Percentiles rank a stretch among this genome's conserved stretches.
phyloP scores from a whole-genome alignment of 177 flowering plant species.

The Vitis hybrid region DNA sequence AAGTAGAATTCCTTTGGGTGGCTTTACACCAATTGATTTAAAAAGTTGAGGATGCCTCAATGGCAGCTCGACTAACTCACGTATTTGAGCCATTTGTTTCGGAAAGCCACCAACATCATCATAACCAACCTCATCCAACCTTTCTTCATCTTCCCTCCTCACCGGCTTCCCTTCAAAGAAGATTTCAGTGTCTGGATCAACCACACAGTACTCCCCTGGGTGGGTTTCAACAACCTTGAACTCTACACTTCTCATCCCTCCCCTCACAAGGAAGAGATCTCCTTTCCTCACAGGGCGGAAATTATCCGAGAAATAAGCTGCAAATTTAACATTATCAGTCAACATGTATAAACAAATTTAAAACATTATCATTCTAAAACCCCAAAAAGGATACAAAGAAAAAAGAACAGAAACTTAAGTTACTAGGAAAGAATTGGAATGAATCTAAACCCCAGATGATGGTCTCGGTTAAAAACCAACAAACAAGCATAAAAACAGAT shows the following conservation, averaged over 20 bases:
- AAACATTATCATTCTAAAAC: background rate
- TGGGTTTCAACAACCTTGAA: conserved; percentile 56
- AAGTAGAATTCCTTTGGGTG: conserved; percentile 50
- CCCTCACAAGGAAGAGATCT: conserved; percentile 46
- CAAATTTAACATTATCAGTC: background rate
- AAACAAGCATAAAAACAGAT: background rate
- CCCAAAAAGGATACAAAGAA: no score
- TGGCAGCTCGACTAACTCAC: conserved; percentile 55
- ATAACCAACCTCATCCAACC: conserved; percentile 53
- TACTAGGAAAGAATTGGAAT: no score
- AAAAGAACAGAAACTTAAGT: no score
- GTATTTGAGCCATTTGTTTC: conserved; percentile 61
- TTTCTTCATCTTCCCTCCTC: conserved; percentile 46
- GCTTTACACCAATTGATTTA: conserved; percentile 54
- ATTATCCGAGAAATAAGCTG: conserved; percentile 57
- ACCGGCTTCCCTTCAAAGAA: conserved; percentile 60
- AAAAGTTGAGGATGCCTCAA: conserved; percentile 56
- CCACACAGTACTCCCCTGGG: conserved; percentile 54
- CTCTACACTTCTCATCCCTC: conserved; percentile 56
- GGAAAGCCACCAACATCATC: conserved; percentile 60
- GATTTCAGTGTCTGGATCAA: conserved; percentile 56
- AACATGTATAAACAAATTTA: background rate
- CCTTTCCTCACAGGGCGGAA: conserved; percentile 57
- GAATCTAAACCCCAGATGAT: no score
- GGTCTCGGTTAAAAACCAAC: background rate